Conservation (phyloP, 2,329 filamentous ascomycete genomes). For the Drechslera avenae region DNA sequence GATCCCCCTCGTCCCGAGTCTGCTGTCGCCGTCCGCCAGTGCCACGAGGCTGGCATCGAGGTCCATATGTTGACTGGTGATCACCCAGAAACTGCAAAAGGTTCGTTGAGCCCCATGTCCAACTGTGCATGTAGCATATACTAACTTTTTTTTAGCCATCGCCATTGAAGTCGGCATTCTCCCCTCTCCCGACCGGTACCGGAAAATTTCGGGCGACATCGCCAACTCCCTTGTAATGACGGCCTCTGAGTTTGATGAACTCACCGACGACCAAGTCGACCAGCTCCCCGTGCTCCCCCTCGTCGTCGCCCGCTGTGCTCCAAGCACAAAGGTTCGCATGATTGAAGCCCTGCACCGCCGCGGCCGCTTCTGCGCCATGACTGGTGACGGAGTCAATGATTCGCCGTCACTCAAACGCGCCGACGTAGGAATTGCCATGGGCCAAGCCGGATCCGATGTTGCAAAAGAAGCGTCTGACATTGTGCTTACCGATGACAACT, state of each 20-base stretch:
- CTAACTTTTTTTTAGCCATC: slow-evolving; percentile 38
- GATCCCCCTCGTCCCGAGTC: slow-evolving; percentile 84
- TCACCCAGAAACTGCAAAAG: slow-evolving; percentile 51
- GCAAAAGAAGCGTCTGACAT: slow-evolving; percentile 54
- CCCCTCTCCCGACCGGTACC: slow-evolving; percentile 38
- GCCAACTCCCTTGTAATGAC: slow-evolving; percentile 41
- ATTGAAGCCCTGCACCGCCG: slow-evolving; percentile 51
- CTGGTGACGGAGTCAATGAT: slow-evolving; percentile 54
- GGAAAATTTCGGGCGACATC: slow-evolving; percentile 30
- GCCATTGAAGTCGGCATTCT: slow-evolving; percentile 53
- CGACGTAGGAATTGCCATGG: slow-evolving; percentile 55
- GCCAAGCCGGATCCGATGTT: slow-evolving; percentile 51
- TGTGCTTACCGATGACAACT: slow-evolving; percentile 54
- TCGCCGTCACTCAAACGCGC: slow-evolving; percentile 53
- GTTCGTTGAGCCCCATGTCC: too few species aligned
- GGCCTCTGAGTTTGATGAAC: slow-evolving; percentile 50
- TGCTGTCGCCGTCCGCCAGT: slow-evolving; percentile 55
- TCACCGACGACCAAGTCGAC: slow-evolving; percentile 51
- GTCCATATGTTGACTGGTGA: slow-evolving; percentile 57
- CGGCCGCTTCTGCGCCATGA: slow-evolving; percentile 51
- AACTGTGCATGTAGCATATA: too few species aligned
- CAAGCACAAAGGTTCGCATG: slow-evolving; percentile 54
- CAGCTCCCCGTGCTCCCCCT: slow-evolving; percentile 47
- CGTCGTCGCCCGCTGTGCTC: slow-evolving; percentile 52
- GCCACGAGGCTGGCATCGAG: slow-evolving; percentile 44